Conservation (phyloP, 2,329 filamentous ascomycete species). For the Fusarium avenaceum region DNA sequence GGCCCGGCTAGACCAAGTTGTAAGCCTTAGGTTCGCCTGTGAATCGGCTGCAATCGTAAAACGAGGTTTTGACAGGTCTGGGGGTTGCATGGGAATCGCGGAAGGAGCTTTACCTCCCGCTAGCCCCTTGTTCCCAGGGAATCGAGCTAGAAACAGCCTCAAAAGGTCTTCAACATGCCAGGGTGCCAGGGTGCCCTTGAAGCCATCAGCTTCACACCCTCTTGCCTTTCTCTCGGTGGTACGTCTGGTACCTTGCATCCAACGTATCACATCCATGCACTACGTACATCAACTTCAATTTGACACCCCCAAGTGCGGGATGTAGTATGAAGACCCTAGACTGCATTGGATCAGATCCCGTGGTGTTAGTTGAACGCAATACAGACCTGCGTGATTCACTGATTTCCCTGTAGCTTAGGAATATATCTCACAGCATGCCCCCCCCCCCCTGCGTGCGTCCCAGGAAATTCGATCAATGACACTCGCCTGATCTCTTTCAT, state of each 20-base stretch:
- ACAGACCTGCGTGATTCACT: slow-evolving; percentile 19
- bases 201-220: slow-evolving; percentile 32
- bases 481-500: slow-evolving; percentile 5
- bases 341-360: slow-evolving; percentile 24
- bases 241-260: slow-evolving; percentile 45
- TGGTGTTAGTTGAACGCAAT: slow-evolving; percentile 19
- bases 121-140: slow-evolving; percentile 17
- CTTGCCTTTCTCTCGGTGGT: slow-evolving; percentile 27
- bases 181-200: slow-evolving; percentile 36
- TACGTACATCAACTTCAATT: slow-evolving; percentile 27
- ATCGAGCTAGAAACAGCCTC: slow-evolving; percentile 27
- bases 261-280: slow-evolving; percentile 35
- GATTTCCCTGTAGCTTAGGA: slow-evolving; percentile 24
- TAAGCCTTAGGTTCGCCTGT: slow-evolving; percentile 19
- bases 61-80: slow-evolving; percentile 29
- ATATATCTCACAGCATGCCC: slow-evolving; percentile 41
- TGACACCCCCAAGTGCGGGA: slow-evolving; percentile 22
- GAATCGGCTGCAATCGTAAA: slow-evolving; percentile 23
- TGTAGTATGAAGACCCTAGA: slow-evolving; percentile 25
- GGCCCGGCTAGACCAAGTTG: slow-evolving; percentile 27
- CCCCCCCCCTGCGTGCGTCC: slow-evolving; percentile 5
- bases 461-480: slow-evolving; percentile 9
- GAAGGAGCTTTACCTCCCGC: slow-evolving; percentile 37
- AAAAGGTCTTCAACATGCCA: slow-evolving; percentile 25
- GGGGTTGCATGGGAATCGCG: slow-evolving; percentile 28